Evolutionary conservation across 495 filamentous ascomycete genomes (phyloP), one percentile per base, ranked within the genome.

Genomic region (Neurospora discreta): DNA sequence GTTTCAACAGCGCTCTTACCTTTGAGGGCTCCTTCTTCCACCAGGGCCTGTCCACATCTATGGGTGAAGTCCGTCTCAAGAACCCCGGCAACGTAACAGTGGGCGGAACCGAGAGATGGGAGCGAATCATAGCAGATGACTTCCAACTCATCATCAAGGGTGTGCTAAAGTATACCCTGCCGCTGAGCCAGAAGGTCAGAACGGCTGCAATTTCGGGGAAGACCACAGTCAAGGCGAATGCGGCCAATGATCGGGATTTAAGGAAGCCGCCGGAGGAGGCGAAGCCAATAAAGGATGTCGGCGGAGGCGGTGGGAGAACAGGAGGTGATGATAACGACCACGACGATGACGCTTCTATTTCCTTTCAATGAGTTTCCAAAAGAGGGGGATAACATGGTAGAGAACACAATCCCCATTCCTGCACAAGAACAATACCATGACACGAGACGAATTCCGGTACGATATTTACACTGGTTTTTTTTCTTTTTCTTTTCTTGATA

Each of bases 81-180:
- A 89, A 90, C 43, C 95, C 95, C 0, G 96, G 95, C 15, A 99
- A 98, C 78, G 89, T 89, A 72, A 99, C 96, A 0, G 88, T 90
- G 69, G 91, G 92, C 33, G 95, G 95, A 20, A 91, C 89, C 0
- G 92, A 93, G 79, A 88, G 95, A 70, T 99, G 95, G 95, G 94
- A 98, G 79, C 87, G 88, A 60, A 93, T 98, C 38, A 81, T 98
- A 38, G 86, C 94, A 75, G 90, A 98, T 81, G 91, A 94, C 40
- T 99, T 98, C 73, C 92, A 96, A 71, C 84, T 99, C 69, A 93
- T 97, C 72, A 89, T 98, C 39, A 89, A 94, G 69, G 95, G 95
- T 43, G 90, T 94, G 8, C 81, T 99, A 76, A 92, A 92, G 78
- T 99, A 99, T 77, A 90, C 91, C 39, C 84, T 98, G 23, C 95